phyloP scores from a whole-genome alignment of 2,329 filamentous ascomycete species.

The Colletotrichum siamense region DNA sequence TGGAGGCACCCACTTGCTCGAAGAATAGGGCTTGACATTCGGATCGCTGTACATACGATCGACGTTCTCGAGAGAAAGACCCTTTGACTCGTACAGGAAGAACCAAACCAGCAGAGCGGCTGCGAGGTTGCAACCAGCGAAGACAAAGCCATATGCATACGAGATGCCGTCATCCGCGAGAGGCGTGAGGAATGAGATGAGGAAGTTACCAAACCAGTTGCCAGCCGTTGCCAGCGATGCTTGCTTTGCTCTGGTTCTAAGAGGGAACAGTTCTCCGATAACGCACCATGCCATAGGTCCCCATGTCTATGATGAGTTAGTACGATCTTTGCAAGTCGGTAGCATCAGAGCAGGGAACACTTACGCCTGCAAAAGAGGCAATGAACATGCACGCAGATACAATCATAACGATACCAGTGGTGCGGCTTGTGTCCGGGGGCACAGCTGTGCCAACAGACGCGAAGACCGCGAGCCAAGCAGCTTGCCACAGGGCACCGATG shows the following conservation, averaged over 20 bases:
- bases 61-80: conserved; percentile 72
- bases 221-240: conserved; percentile 58
- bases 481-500: conserved; percentile 71
- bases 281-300: conserved; percentile 74
- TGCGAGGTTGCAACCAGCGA: conserved; percentile 65
- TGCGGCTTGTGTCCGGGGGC: conserved; percentile 45
- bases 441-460: conserved; percentile 59
- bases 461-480: conserved; percentile 69
- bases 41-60: conserved; percentile 72
- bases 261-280: conserved; percentile 69
- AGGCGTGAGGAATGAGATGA: conserved; percentile 72
- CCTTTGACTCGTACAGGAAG: conserved; percentile 71
- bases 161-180: conserved; percentile 67
- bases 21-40: conserved; percentile 66
- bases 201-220: conserved; percentile 69
- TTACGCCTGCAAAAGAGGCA: conserved; percentile 64
- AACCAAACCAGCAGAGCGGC: conserved; percentile 69
- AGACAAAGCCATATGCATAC: conserved; percentile 70
- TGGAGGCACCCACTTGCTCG: conserved; percentile 55
- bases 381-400: conserved; percentile 79
- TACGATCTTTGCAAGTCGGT: background rate
- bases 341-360: background rate
- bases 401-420: conserved; percentile 71
- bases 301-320: conserved; percentile 55
- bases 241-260: conserved; percentile 59